phyloP scores from a whole-genome alignment of 139 green algal species.

The Coelastrella sp. region DNA sequence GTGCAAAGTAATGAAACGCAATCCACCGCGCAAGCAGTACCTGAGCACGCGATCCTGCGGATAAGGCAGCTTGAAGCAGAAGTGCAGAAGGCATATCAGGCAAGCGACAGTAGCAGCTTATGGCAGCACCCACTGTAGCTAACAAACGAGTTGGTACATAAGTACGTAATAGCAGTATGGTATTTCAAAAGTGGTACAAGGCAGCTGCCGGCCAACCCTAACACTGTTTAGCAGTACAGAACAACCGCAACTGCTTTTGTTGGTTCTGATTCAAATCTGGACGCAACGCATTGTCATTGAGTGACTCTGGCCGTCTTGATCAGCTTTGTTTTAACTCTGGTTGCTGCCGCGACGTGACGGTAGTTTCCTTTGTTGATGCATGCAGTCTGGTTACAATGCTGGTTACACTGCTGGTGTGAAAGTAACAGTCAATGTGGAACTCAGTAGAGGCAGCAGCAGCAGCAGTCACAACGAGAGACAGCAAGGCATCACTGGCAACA shows the following conservation, averaged over 20 bases:
- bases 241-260: too few relatives aligned
- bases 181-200: too few relatives aligned
- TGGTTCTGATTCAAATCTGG: too few relatives aligned
- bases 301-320: not conserved
- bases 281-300: too few relatives aligned
- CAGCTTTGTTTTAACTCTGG: not conserved
- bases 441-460: not conserved
- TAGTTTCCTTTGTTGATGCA: not conserved
- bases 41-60: not conserved
- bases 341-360: not conserved
- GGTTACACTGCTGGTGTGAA: slow-evolving; percentile 23
- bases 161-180: not conserved
- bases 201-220: too few relatives aligned
- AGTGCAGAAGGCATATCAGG: slow-evolving; percentile 37
- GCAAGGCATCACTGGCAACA: not conserved
- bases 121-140: not conserved
- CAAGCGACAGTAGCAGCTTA: not conserved
- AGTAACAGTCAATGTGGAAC: slow-evolving; percentile 28
- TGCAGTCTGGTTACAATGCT: slow-evolving; percentile 37
- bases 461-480: not conserved
- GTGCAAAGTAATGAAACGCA: too few relatives aligned
- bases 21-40: not conserved
- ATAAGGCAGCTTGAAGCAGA: not conserved
- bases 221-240: too few relatives aligned
- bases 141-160: not conserved